These are phyloP conservation scores for Neurospora terricola DNA, from an alignment of 495 filamentous ascomycete genomes.

Conservation along the genomic window DNA sequence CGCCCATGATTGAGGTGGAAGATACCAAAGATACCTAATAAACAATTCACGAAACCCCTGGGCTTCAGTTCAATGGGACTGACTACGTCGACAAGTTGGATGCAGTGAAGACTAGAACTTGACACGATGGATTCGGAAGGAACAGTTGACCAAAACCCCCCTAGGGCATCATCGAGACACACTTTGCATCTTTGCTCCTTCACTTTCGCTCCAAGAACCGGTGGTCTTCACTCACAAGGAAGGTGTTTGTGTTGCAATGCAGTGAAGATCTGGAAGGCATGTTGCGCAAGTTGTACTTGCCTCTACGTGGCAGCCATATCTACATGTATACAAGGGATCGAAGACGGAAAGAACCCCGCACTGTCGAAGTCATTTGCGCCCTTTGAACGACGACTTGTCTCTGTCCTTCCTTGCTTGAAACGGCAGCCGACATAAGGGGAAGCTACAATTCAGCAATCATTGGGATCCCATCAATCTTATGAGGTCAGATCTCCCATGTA, in stretches of 20 bases:
- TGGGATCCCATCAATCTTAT: background rate
- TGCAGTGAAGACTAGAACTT: background rate
- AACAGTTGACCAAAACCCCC: background rate
- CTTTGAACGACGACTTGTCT: background rate
- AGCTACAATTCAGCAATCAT: background rate
- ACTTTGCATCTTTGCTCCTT: background rate
- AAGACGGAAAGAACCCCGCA: background rate
- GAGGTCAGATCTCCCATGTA: background rate
- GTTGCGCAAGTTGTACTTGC: background rate
- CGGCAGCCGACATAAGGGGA: background rate
- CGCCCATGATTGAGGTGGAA: background rate
- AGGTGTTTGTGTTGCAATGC: background rate
- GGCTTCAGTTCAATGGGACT: background rate
- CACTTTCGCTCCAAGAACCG: background rate
- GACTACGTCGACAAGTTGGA: background rate
- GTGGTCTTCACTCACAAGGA: background rate
- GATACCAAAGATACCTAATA: background rate
- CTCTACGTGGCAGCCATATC: background rate
- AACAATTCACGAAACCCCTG: background rate
- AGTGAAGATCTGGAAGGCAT: background rate
- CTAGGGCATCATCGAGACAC: background rate
- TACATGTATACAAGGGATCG: background rate
- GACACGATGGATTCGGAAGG: background rate
- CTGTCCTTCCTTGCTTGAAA: background rate
- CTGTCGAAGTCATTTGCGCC: background rate